phyloP scores from a whole-genome alignment of 441 rosid genomes.

The Dalechampia spathulata region DNA sequence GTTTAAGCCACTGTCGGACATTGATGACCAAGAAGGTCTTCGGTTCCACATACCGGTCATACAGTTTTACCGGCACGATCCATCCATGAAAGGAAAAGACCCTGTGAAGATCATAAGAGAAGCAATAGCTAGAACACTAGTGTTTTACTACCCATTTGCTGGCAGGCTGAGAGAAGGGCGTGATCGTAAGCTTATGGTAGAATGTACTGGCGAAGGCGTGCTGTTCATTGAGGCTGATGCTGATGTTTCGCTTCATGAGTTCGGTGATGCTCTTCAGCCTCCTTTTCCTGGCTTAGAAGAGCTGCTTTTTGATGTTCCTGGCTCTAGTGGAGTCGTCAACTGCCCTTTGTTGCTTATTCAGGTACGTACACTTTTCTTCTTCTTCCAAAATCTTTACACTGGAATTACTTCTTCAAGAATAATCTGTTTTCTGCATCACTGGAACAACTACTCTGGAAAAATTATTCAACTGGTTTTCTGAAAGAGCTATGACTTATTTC shows the following conservation, averaged over 20 bases:
- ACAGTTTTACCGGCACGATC: constrained; percentile 13
- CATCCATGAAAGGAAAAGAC: constrained; percentile 26
- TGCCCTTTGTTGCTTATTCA: constrained; percentile 39
- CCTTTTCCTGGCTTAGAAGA: constrained; percentile 50
- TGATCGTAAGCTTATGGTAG: constrained; percentile 34
- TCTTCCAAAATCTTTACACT: too few relatives aligned
- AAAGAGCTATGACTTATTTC: too few relatives aligned
- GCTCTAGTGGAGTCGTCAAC: constrained; percentile 28
- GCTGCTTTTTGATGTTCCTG: constrained; percentile 38
- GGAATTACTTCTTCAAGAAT: too few relatives aligned
- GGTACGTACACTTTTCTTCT: constrained; percentile 14
- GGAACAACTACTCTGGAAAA: too few relatives aligned
- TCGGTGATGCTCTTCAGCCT: constrained; percentile 44
- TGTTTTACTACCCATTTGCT: constrained; percentile 42
- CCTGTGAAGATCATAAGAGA: constrained; percentile 25
- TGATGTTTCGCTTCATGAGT: constrained; percentile 27
- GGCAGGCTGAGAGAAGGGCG: constrained; percentile 34
- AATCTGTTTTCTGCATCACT: too few relatives aligned
- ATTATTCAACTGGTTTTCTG: too few relatives aligned
- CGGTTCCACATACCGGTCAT: constrained; percentile 26
- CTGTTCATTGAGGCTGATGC: constrained; percentile 40
- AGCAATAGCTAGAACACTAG: constrained; percentile 33
- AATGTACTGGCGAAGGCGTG: constrained; percentile 40
- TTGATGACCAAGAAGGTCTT: constrained; percentile 37
- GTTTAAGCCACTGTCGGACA: constrained; percentile 30